Conservation (phyloP, 768 basidiomycete genomes). For the Kwoniella mangroviensis region DNA sequence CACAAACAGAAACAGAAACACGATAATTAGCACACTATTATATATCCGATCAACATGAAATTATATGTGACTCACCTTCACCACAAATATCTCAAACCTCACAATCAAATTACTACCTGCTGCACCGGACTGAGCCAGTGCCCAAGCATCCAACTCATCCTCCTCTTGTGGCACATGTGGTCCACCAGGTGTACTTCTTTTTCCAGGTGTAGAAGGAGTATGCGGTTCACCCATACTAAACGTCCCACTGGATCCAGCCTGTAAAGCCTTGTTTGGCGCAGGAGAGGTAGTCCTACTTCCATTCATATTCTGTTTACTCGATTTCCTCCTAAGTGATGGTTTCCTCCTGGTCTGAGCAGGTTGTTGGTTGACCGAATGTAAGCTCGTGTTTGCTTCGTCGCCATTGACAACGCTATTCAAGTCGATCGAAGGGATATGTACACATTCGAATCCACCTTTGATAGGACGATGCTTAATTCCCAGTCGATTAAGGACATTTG, state of each 20-base stretch:
- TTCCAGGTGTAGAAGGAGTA: conserved; percentile 24
- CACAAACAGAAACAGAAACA: neutral
- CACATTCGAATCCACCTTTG: conserved; percentile 92
- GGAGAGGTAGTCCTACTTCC: conserved; percentile 22
- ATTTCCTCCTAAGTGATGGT: conserved; percentile 34
- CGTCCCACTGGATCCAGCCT: conserved; percentile 31
- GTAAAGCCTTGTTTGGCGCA: conserved; percentile 5
- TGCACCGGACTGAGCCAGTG: conserved; percentile 51
- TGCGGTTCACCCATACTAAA: conserved; percentile 30
- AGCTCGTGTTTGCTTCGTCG: conserved; percentile 41
- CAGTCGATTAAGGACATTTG: conserved; percentile 86
- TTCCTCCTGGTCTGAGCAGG: conserved; percentile 12
- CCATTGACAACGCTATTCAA: conserved; percentile 67
- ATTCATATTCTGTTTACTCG: conserved; percentile 31
- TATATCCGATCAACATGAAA: neutral
- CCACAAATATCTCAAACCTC: conserved; percentile 93
- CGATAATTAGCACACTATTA: neutral
- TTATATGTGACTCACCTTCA: conserved; percentile 64
- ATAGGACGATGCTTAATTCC: conserved; percentile 92
- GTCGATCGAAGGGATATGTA: conserved; percentile 92
- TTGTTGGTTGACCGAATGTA: conserved; percentile 22
- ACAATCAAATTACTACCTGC: conserved; percentile 81
- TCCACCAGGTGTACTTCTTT: conserved; percentile 9
- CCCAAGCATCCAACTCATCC: conserved; percentile 57
- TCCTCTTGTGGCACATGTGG: conserved; percentile 31